A percentile compares a stretch with the other conserved stretches of the same genome.
Conservation (phyloP, 176 grass and related monocot genomes). For the Avena eriantha region DNA sequence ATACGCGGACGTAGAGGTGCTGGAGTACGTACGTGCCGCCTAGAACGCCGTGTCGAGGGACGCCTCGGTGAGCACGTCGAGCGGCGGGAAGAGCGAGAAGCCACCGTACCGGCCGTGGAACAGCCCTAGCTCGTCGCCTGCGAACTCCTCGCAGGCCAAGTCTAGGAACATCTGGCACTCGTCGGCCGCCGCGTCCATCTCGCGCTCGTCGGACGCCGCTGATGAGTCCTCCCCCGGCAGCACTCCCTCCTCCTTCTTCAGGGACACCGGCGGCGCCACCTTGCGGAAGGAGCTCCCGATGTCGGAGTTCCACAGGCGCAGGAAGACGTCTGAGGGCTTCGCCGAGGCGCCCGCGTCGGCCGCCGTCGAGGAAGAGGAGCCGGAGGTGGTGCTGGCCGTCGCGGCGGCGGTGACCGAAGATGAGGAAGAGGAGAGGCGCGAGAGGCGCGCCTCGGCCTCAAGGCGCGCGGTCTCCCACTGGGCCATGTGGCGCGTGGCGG, state of each 20-base stretch:
- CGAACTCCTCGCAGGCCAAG: constrained; percentile 83
- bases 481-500: constrained; percentile 85
- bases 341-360: not conserved
- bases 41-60: constrained; percentile 84
- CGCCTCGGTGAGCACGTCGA: constrained; percentile 64
- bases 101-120: constrained; percentile 65
- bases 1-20: not conserved
- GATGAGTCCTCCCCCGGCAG: constrained; percentile 62
- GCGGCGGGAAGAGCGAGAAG: constrained; percentile 75
- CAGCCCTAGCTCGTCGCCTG: constrained; percentile 78
- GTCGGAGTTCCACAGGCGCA: constrained; percentile 89
- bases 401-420: not conserved
- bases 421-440: constrained; percentile 55
- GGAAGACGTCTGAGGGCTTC: constrained; percentile 62
- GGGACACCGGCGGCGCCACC: not conserved
- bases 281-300: constrained; percentile 79
- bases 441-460: constrained; percentile 91
- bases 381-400: constrained; percentile 22
- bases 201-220: constrained; percentile 62
- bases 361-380: constrained; percentile 43
- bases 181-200: constrained; percentile 46
- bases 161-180: constrained; percentile 80
- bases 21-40: constrained; percentile 25
- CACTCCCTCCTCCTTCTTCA: constrained; percentile 27
- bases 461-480: constrained; percentile 96